Base-by-base conservation (phyloP, 2,329 filamentous ascomycete genomes). In the Penicillium hesseltinei region DNA sequence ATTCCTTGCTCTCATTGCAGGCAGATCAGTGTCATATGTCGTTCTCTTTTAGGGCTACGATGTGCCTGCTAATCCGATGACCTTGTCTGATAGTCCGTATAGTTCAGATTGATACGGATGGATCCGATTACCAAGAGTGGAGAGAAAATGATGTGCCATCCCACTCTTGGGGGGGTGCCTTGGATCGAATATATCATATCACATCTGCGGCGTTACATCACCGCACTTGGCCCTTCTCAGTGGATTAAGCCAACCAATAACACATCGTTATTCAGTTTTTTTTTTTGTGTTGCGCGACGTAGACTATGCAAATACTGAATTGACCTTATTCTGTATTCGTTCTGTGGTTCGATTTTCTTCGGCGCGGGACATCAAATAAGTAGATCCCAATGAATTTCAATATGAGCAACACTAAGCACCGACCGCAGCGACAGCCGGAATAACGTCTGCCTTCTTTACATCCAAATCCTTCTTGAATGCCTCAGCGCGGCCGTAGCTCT, bases 401-500 rank as follows among this genome's bases (percentile, higher is more conserved):
- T 29, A 19, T 5, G 10, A 29, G 17, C 23, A 36, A 7, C 27
- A 29, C 52, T 56, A 67, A 10, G 62, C 64, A 13, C 60, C 61
- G 21, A 66, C 60, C 2, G 59, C 46, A 44, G 62, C 55, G 3
- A 61, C 50, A n/a, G 48, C 19, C 2, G 58, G 51, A 17, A 56
- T 25, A 2, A 46, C 13, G n/a, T 56, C 52, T 15, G 51, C 3
- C 54, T 66, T 66, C 48, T 64, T 63, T 17, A 15, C 11, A 25
- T 66, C 65, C 25, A 68, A 60, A n/a, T 73, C 72, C 59, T 69
- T 69, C 66, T 78, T 78, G 54, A 70, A 77, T 47, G 65, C 69
- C 61, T 77, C 73, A 11, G 75, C 76, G n/a, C 68, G 65, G 2
- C 77, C 77, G 66, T 79, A 79, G 52, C 74, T 78, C 58, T 74